phyloP scores from a whole-genome alignment of 495 filamentous ascomycete genomes.

The Neurospora africana region DNA sequence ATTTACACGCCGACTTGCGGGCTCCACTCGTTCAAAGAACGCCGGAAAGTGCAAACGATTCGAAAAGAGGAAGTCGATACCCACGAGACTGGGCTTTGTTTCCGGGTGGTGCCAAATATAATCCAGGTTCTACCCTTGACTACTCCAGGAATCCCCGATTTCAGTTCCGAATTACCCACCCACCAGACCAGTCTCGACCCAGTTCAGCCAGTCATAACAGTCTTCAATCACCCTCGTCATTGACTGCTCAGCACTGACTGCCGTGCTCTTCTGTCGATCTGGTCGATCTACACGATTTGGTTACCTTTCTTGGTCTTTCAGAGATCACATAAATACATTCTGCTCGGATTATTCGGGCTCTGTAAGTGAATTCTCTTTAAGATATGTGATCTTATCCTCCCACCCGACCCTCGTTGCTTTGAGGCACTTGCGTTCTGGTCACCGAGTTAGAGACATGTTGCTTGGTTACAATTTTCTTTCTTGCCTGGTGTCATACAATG shows the following conservation, averaged over 20 bases:
- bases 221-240: not conserved
- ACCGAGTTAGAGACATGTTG: not conserved
- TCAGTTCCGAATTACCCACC: not conserved
- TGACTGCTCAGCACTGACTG: not conserved
- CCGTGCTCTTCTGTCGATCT: not conserved
- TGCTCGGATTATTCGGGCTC: not conserved
- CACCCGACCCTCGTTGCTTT: not conserved
- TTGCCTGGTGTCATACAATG: not conserved
- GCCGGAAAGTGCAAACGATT: not conserved
- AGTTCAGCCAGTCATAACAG: not conserved
- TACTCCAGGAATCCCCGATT: not conserved
- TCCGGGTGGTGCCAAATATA: not conserved
- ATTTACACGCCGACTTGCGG: not conserved
- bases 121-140: not conserved
- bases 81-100: not conserved
- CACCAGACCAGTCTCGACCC: not conserved
- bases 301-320: not conserved
- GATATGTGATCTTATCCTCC: not conserved
- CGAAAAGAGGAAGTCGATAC: not conserved
- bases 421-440: not conserved
- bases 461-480: not conserved
- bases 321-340: not conserved
- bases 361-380: not conserved
- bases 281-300: not conserved
- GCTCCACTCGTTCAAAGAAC: not conserved